Percentiles rank a stretch among this genome's conserved stretches.
These are phyloP conservation scores for Candida berthetii DNA, from an alignment of 805 yeast species.

Conservation along the genomic window DNA sequence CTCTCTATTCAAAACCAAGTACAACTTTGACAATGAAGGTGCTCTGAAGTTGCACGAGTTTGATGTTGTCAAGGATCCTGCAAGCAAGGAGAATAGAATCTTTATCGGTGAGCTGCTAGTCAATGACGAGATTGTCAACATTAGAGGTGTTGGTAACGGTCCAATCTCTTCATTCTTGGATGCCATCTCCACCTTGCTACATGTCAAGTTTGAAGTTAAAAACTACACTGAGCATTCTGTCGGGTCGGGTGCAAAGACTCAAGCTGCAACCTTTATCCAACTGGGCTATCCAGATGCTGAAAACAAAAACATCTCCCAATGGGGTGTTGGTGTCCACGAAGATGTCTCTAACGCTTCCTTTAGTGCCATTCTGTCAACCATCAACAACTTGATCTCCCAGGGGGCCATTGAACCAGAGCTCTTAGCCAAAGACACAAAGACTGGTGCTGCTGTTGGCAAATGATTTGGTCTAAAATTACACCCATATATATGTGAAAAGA, in stretches of 20 bases:
- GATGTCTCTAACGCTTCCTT: constrained; percentile 86
- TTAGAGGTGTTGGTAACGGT: constrained; percentile 67
- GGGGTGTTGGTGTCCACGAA: constrained; percentile 94
- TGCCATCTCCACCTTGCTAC: constrained; percentile 49
- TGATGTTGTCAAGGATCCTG: constrained; percentile 26
- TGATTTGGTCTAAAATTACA: too few species aligned
- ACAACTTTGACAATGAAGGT: constrained; percentile 39
- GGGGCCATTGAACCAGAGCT: constrained; percentile 12
- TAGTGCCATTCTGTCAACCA: constrained; percentile 57
- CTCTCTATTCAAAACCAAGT: constrained; percentile 45
- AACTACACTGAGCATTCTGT: constrained; percentile 69
- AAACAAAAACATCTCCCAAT: constrained; percentile 36
- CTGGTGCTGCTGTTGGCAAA: neutral
- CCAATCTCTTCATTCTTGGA: constrained; percentile 71
- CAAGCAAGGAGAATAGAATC: constrained; percentile 33
- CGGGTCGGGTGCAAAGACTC: constrained; percentile 63
- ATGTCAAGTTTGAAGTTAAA: constrained; percentile 52
- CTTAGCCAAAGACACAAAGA: neutral
- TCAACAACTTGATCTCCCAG: constrained; percentile 34
- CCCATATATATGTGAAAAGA: too few species aligned
- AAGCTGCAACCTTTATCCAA: constrained; percentile 73
- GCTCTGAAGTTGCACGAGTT: constrained; percentile 34
- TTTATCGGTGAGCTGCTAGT: constrained; percentile 35
- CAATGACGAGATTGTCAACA: constrained; percentile 22
- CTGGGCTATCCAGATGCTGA: constrained; percentile 39